Base-by-base conservation (phyloP, 208 protist species). In the Vickermania ingenoplastis region DNA sequence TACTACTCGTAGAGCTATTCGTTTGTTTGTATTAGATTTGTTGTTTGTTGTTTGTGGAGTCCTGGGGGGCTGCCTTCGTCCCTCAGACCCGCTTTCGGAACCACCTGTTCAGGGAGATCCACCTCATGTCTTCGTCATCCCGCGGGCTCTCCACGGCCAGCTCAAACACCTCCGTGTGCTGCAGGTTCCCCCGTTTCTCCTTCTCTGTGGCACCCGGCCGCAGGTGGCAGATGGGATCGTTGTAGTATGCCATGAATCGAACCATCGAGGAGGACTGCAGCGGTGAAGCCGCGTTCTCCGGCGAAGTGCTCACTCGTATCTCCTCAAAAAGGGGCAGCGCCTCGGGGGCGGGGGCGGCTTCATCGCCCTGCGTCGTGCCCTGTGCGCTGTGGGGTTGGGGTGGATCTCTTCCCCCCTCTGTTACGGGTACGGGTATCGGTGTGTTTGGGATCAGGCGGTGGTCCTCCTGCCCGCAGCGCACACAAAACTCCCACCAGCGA, bases 111-210 rank as follows among this genome's bases (percentile, higher is more conserved):
- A 93, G 48, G 52, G 90, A 93, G 65, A 45, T n/a, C 36, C 36
- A 45, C 11, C 36, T 7, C 7, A 45, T 17, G 11, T 45, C 36
- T 45, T 45, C 36, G 11, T 45, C 36, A 17, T 45, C 36, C 11
- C 17, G 36, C 36, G 36, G 71, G 45, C 79, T 66, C 36, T 84
- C 75, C 5, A 83, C 69, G 0, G 86, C 86, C 13, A 93, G 63
- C 62, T 93, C 81, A 61, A 91, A 86, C 29, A 78, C 74, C 61
- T 93, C 86, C 22, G 69, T 58, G 53, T 93, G 86, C 17, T 65
- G 73, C 31, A 74, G 61, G 53, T 76, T 67, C 21, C 71, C 74
- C 23, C 81, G 83, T 36, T 63, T 73, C 69, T 93, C 86, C 27
- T 55, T 48, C 52, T 73, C 58, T 14, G 75, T 81, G 13, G 73